Conservation (phyloP, 768 basidiomycete genomes). For the Pholiota molesta region DNA sequence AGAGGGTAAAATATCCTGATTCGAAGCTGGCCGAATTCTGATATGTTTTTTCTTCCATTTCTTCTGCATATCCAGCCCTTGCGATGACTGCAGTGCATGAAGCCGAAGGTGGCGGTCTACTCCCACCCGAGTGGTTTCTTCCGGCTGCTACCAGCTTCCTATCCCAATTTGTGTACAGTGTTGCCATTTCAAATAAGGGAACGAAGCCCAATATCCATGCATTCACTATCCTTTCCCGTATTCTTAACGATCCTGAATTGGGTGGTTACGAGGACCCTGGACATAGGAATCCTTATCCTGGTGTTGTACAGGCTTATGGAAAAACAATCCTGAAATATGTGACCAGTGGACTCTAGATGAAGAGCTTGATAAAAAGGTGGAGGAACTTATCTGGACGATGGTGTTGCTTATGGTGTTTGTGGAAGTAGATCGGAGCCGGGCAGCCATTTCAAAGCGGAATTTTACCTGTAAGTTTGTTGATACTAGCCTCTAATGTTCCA, state of each 20-base stretch:
- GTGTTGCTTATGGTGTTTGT: slow-evolving; percentile 58
- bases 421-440: slow-evolving; percentile 46
- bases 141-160: not conserved
- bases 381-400: slow-evolving; percentile 63
- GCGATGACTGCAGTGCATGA: slow-evolving; percentile 56
- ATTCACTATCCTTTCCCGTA: slow-evolving; percentile 42
- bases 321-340: slow-evolving; percentile 44
- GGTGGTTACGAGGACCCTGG: slow-evolving; percentile 20
- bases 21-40: not conserved
- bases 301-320: slow-evolving; percentile 38
- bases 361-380: slow-evolving; percentile 32
- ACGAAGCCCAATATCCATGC: not conserved
- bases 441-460: slow-evolving; percentile 55
- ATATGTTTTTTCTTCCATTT: not conserved
- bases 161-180: not conserved
- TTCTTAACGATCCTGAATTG: slow-evolving; percentile 53
- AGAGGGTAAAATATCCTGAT: slow-evolving; percentile 48
- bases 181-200: not conserved
- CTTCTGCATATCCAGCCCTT: slow-evolving; percentile 42
- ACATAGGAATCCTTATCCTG: slow-evolving; percentile 31
- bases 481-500: not conserved
- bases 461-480: slow-evolving; percentile 52
- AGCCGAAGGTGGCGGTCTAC: not conserved
- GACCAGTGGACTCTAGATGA: slow-evolving; percentile 45
- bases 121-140: not conserved